A percentile compares a stretch with the other conserved stretches of the same genome.
These are phyloP conservation scores for rapeseed (Brassica napus) DNA, from an alignment of 345 rosid genomes.

Conservation along the genomic window DNA sequence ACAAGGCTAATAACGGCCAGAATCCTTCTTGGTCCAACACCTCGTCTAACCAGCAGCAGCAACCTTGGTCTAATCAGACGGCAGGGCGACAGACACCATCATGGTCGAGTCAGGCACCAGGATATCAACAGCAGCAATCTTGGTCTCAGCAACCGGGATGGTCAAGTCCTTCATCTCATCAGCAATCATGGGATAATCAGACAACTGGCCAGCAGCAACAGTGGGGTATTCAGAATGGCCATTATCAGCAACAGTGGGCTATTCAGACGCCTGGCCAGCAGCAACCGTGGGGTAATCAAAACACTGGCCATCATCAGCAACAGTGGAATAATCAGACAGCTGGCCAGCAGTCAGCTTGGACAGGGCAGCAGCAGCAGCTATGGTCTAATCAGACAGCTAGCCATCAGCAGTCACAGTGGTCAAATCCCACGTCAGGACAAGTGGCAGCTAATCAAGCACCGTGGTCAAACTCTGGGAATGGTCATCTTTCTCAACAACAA, in stretches of 20 bases:
- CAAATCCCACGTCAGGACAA: background rate
- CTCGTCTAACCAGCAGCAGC: conserved; percentile 36
- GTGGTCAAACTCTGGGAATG: conserved; percentile 26
- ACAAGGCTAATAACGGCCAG: conserved; percentile 29
- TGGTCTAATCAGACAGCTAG: conserved; percentile 35
- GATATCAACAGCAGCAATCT: conserved; percentile 31
- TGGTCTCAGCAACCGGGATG: conserved; percentile 32
- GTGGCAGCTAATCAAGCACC: conserved; percentile 33
- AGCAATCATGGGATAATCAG: conserved; percentile 19
- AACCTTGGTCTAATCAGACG: conserved; percentile 30
- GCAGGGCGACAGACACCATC: conserved; percentile 30
- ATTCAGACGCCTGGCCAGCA: conserved; percentile 14
- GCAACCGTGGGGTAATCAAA: conserved; percentile 25
- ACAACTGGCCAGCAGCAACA: background rate
- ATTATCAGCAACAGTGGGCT: conserved; percentile 34
- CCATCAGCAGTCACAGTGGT: conserved; percentile 38
- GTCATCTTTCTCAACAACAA: conserved; percentile 19
- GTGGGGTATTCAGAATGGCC: conserved; percentile 20
- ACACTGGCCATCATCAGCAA: background rate
- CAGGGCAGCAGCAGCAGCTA: conserved; percentile 12
- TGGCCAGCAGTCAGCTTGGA: conserved; percentile 26
- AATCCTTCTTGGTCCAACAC: conserved; percentile 34
- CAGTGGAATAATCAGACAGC: conserved; percentile 24
- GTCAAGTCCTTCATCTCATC: conserved; percentile 33
- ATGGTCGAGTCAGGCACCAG: conserved; percentile 32